Evolutionary conservation across 805 yeast species (phyloP).

Genomic region (Kodamaea laetipori): DNA sequence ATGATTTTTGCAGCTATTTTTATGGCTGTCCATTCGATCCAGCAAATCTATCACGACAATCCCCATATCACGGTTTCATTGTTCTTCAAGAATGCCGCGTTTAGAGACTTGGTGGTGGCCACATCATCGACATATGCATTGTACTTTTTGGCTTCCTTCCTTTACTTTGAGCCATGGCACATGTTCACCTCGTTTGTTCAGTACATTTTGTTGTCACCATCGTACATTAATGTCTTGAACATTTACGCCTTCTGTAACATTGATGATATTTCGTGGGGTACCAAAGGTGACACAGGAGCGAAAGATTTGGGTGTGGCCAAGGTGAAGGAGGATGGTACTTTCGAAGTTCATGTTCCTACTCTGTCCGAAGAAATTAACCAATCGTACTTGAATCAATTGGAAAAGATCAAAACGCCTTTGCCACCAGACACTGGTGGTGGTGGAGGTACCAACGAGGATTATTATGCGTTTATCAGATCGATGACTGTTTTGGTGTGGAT

Average conservation of each 20-base stretch:
- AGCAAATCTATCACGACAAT: conserved; percentile 33
- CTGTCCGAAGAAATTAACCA: conserved; percentile 54
- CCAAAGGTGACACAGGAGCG: conserved; percentile 68
- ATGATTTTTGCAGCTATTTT: conserved; percentile 59
- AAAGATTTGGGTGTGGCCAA: conserved; percentile 57
- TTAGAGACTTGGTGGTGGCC: conserved; percentile 56
- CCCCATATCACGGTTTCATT: conserved; percentile 46
- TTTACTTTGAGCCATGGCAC: conserved; percentile 70
- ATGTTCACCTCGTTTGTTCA: conserved; percentile 57
- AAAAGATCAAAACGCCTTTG: conserved; percentile 49
- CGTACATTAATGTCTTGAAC: conserved; percentile 58
- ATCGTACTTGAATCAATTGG: conserved; percentile 53
- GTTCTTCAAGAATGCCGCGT: conserved; percentile 48
- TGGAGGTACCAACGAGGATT: conserved; percentile 43
- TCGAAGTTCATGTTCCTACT: conserved; percentile 55
- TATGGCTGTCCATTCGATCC: conserved; percentile 56
- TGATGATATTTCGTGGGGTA: conserved; percentile 75
- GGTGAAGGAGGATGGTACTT: conserved; percentile 55
- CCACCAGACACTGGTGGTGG: conserved; percentile 31
- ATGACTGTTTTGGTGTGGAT: conserved; percentile 51
- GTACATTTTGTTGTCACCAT: conserved; percentile 52
- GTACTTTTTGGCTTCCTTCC: conserved; percentile 57
- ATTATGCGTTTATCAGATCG: conserved; percentile 47
- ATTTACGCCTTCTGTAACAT: conserved; percentile 72
- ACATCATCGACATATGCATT: conserved; percentile 62